Conservation (phyloP, 768 basidiomycete species). For the Trametes punicea region DNA sequence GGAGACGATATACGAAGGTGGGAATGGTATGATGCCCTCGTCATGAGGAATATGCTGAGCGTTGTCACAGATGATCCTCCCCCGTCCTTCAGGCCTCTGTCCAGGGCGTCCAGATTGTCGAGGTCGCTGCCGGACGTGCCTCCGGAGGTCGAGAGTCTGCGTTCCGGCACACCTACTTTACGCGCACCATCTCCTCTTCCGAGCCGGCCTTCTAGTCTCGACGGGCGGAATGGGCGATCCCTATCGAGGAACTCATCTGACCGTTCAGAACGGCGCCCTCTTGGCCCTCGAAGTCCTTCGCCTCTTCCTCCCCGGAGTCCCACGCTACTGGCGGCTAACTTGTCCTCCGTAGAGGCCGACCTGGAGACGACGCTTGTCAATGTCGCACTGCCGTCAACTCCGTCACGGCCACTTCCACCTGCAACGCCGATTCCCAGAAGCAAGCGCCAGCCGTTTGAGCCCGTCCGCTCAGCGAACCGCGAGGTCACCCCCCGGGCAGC, state of each 20-base stretch:
- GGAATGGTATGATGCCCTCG: constrained; percentile 17
- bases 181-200: constrained; percentile 17
- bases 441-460: constrained; percentile 64
- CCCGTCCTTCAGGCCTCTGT: constrained; percentile 49
- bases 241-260: constrained; percentile 50
- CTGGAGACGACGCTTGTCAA: constrained; percentile 38
- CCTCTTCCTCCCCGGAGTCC: constrained; percentile 53
- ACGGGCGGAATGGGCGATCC: constrained; percentile 37
- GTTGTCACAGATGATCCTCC: constrained; percentile 55
- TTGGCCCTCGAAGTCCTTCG: constrained; percentile 75
- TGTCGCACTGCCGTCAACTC: constrained; percentile 19
- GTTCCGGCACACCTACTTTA: constrained; percentile 47
- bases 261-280: constrained; percentile 55
- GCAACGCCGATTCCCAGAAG: constrained; percentile 62
- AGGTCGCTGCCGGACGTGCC: constrained; percentile 32
- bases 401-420: constrained; percentile 28
- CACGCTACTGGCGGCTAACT: constrained; percentile 20
- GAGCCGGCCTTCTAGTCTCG: constrained; percentile 1
- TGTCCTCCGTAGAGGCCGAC: constrained; percentile 43
- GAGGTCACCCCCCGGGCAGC: constrained; percentile 47
- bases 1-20: constrained; percentile 79
- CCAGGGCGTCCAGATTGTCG: constrained; percentile 42
- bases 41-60: constrained; percentile 10
- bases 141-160: constrained; percentile 33
- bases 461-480: constrained; percentile 39